Conservation (phyloP, 192 early-diverging fungal species). For the Coemansia erecta region DNA sequence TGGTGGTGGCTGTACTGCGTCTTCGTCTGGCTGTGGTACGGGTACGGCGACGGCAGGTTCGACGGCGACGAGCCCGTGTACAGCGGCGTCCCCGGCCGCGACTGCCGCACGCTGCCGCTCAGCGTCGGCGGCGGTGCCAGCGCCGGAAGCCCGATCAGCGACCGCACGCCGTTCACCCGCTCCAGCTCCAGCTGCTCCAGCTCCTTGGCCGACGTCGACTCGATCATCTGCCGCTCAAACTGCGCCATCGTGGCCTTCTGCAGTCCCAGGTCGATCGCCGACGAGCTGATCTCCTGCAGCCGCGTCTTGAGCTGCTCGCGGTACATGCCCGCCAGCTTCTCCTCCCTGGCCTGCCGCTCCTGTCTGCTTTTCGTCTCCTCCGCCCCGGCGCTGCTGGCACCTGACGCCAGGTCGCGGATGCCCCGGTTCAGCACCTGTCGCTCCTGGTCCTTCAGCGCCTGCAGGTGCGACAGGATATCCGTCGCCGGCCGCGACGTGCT, state of each 20-base stretch:
- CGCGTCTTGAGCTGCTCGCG: conserved; percentile 31
- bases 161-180: conserved; percentile 45
- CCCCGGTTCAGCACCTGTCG: conserved; percentile 38
- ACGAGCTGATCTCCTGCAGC: conserved; percentile 24
- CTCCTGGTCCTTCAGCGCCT: conserved; percentile 50
- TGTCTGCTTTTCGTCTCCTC: conserved; percentile 38
- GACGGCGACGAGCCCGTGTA: conserved; percentile 34
- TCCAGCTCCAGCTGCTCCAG: conserved; percentile 48
- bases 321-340: conserved; percentile 32
- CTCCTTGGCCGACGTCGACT: conserved; percentile 38
- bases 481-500: conserved; percentile 24
- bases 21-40: conserved; percentile 8
- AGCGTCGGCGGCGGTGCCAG: conserved; percentile 20
- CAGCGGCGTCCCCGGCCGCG: conserved; percentile 42
- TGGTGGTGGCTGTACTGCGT: conserved; percentile 17
- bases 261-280: conserved; percentile 35
- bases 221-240: conserved; percentile 48
- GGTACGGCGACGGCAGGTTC: conserved; percentile 21
- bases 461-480: conserved; percentile 46
- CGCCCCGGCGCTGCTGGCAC: not conserved
- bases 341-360: conserved; percentile 42
- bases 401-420: conserved; percentile 10
- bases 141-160: conserved; percentile 45
- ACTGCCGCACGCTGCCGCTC: conserved; percentile 39
- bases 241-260: conserved; percentile 39